Conservation (phyloP, 129 eudicot species). For the Artemisia argyi region DNA sequence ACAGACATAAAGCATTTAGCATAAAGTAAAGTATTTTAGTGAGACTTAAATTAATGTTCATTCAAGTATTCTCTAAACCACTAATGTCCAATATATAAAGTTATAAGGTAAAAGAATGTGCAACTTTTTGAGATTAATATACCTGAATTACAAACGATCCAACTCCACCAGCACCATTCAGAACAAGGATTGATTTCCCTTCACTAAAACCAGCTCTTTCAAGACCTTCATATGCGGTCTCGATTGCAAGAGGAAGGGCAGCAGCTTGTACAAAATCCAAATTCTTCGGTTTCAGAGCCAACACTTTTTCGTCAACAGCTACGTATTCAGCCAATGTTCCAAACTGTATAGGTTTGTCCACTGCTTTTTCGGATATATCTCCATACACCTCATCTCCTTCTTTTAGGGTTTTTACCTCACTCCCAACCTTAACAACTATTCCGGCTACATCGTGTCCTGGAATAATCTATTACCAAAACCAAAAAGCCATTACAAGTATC, state of each 20-base stretch:
- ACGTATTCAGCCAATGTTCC: slow-evolving; percentile 88
- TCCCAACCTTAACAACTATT: slow-evolving; percentile 83
- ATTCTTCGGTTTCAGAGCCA: slow-evolving; percentile 75
- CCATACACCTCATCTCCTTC: slow-evolving; percentile 95
- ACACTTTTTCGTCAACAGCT: slow-evolving; percentile 75
- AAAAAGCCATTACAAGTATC: not conserved
- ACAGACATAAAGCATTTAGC: not conserved
- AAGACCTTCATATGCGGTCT: slow-evolving; percentile 87
- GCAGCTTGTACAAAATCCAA: slow-evolving; percentile 74
- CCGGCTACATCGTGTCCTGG: slow-evolving; percentile 95
- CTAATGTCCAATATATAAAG: not conserved
- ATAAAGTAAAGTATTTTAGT: too few species aligned
- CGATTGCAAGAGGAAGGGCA: slow-evolving; percentile 77
- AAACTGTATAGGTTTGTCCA: slow-evolving; percentile 62
- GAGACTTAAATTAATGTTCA: too few species aligned
- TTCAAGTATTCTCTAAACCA: not conserved
- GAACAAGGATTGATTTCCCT: slow-evolving; percentile 82
- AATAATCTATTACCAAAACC: slow-evolving; percentile 47
- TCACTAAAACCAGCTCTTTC: slow-evolving; percentile 64
- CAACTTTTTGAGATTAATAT: not conserved
- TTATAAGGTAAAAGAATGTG: not conserved
- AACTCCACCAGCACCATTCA: slow-evolving; percentile 94
- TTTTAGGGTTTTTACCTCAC: slow-evolving; percentile 68
- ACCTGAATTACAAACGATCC: slow-evolving; percentile 93
- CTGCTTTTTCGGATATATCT: slow-evolving; percentile 57